A percentile compares a stretch with the other conserved stretches of the same genome.
Conservation (phyloP, 176 grass and related monocot species). For the Rhipidocladum racemiflorum region DNA sequence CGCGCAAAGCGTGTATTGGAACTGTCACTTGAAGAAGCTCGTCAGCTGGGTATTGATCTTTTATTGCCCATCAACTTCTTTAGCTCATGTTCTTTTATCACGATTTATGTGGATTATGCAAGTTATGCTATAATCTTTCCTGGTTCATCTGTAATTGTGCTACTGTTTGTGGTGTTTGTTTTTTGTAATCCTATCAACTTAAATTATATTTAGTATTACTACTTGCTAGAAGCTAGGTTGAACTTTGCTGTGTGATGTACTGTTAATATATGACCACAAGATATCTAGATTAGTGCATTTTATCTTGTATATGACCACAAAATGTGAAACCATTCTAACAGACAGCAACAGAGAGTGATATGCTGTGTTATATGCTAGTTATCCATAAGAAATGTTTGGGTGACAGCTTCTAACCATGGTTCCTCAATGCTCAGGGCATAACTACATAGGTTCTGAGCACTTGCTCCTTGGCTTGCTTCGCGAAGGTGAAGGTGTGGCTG, state of each 20-base stretch:
- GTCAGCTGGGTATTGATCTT: constrained; percentile 64
- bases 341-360: background rate
- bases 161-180: background rate
- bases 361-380: background rate
- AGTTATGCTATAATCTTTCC: background rate
- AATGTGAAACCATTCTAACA: background rate
- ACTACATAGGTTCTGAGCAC: constrained; percentile 95
- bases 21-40: constrained; percentile 93
- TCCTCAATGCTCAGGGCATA: constrained; percentile 64
- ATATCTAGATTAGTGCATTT: background rate
- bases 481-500: constrained; percentile 95
- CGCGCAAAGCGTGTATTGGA: constrained; percentile 94
- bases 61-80: background rate
- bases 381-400: background rate
- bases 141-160: background rate
- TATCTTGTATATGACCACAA: background rate
- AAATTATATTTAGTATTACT: background rate
- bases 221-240: background rate
- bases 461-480: constrained; percentile 82
- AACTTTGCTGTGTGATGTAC: background rate
- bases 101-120: background rate
- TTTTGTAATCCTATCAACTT: background rate
- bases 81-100: background rate
- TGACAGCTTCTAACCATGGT: constrained; percentile 9
- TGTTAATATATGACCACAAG: background rate